Conservation (phyloP, 2,329 filamentous ascomycete species). For the Cordyceps fumosorosea region DNA sequence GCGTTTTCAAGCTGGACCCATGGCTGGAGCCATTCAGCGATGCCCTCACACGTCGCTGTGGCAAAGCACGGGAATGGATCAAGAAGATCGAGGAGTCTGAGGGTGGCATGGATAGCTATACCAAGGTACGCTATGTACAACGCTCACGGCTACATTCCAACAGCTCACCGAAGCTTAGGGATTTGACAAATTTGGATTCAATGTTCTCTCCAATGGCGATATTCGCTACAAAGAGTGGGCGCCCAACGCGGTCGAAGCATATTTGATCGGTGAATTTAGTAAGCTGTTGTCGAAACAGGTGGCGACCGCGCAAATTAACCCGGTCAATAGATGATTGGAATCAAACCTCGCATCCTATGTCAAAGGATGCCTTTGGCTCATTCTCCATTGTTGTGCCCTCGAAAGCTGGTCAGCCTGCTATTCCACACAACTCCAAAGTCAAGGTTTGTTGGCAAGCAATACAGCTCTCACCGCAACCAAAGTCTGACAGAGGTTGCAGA, state of each 20-base stretch:
- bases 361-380: constrained; percentile 74
- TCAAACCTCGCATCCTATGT: constrained; percentile 76
- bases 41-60: constrained; percentile 67
- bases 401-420: constrained; percentile 65
- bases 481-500: constrained; percentile 42
- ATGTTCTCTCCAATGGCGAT: constrained; percentile 72
- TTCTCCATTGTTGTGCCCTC: constrained; percentile 77
- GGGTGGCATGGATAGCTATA: constrained; percentile 88
- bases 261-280: constrained; percentile 93
- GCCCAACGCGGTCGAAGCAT: constrained; percentile 77
- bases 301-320: neutral
- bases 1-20: constrained; percentile 80
- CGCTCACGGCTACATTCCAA: neutral
- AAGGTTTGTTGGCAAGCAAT: constrained; percentile 56
- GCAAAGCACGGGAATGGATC: constrained; percentile 80
- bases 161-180: constrained; percentile 47
- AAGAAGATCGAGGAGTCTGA: constrained; percentile 74
- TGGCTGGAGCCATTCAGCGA: constrained; percentile 83
- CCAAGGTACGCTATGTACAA: constrained; percentile 48
- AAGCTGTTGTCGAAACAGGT: constrained; percentile 25
- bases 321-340: constrained; percentile 69
- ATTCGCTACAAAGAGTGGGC: constrained; percentile 96
- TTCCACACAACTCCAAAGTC: constrained; percentile 90
- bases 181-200: constrained; percentile 79
- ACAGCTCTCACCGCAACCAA: neutral